phyloP scores from a whole-genome alignment of 2,329 filamentous ascomycete genomes.

The Cytospora chrysosperma region DNA sequence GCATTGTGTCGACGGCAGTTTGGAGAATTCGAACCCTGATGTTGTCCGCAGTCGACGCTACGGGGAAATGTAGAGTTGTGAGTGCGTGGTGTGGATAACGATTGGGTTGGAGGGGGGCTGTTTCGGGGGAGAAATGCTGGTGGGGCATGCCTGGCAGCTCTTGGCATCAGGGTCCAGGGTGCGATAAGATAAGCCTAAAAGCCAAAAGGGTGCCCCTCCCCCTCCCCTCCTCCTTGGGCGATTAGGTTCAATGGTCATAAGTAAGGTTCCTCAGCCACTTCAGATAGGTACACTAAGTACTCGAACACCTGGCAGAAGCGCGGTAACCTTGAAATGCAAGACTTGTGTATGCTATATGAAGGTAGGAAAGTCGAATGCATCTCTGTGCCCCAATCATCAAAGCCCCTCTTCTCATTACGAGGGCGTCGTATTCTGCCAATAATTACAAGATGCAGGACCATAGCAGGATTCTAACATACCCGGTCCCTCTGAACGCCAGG shows the following conservation, averaged over 20 bases:
- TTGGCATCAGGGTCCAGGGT: background rate
- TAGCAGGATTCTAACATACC: slow-evolving; percentile 13
- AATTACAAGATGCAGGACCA: slow-evolving; percentile 3
- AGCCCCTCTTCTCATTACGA: background rate
- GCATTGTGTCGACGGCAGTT: slow-evolving; percentile 27
- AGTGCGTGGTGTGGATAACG: background rate
- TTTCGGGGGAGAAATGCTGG: background rate
- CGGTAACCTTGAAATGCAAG: too few species aligned
- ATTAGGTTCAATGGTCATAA: too few species aligned
- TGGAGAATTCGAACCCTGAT: background rate
- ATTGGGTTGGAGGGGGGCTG: background rate
- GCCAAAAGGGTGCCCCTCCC: too few species aligned
- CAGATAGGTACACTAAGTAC: too few species aligned
- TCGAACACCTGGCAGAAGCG: too few species aligned
- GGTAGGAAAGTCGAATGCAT: background rate
- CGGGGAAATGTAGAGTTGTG: background rate
- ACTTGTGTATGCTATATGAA: too few species aligned
- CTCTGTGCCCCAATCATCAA: background rate
- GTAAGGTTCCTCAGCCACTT: too few species aligned
- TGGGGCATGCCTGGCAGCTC: background rate
- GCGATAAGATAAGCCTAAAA: slow-evolving; percentile 19
- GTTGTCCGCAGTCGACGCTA: background rate
- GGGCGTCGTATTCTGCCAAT: background rate
- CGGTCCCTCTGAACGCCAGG: slow-evolving; percentile 11
- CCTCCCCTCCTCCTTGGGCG: too few species aligned